Base-by-base conservation (phyloP, 805 yeast genomes). In the Clavispora phyllophila region DNA sequence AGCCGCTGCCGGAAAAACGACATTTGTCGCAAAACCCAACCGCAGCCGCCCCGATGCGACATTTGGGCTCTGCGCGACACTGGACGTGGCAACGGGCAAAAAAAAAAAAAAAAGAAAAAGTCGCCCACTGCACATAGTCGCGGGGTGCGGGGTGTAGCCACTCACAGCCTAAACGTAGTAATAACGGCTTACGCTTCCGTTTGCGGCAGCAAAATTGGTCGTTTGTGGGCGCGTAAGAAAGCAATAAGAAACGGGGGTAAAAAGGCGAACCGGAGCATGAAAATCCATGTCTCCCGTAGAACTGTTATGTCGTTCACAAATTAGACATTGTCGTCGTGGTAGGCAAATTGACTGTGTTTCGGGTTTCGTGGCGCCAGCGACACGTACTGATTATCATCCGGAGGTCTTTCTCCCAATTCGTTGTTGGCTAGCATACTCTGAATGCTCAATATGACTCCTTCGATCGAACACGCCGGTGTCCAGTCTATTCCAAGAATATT, bases 381-480 rank as follows among this genome's bases (percentile, higher is more conserved):
- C 17, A 76, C 72, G 50, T 84, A 83, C 2, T 44, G 36, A 0
- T 46, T 61, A 54, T 84, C 79, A 46, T 74, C 88, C 2, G 75
- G 74, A 0, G 91, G 91, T 39, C 82, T 64, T 47, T 75, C 70
- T 25, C 58, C 48, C 10, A 57, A 43, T 0, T 51, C 52, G 50
- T 84, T 84, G 3, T 76, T 70, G 9, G 68, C 68, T 33, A 84
- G 59, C 80, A 84, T 78, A 29, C 84, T 77, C 52, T 84, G 89
- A 17, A 84, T 58, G 12, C 88, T 81, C 19, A 84, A 43, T 9
- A 75, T 57, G 0, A 78, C 60, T 1, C 76, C 63, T 31, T 70
- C 71, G 1, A 79, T 58, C 0, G 76, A 66, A 46, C 79, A 78
- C 0, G 80, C 81, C 0, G 87, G 86, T 0, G 84, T 70, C 87